Conservation (phyloP, 768 basidiomycete genomes). For the Hemileccinum rubropunctum region DNA sequence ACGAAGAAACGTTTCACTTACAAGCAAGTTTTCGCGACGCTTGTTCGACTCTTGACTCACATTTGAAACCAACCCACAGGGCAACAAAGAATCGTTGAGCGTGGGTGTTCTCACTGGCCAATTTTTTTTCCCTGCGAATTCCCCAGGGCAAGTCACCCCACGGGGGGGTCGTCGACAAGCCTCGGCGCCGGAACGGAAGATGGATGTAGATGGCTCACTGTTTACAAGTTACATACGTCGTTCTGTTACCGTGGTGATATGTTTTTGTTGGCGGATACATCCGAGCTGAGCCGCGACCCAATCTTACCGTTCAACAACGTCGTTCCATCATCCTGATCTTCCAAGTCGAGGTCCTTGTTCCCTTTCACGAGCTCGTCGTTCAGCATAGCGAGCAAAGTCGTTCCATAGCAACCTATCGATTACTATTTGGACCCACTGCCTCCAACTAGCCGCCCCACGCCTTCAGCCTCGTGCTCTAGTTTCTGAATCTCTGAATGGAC, state of each 20-base stretch:
- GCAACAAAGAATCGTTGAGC: slow-evolving; percentile 39
- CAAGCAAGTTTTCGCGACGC: slow-evolving; percentile 54
- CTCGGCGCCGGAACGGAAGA: too few species aligned
- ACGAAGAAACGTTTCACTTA: slow-evolving; percentile 86
- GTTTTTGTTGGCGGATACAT: slow-evolving; percentile 25
- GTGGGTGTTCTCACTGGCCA: too few species aligned
- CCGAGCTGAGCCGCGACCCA: slow-evolving; percentile 21
- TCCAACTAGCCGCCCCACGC: too few species aligned
- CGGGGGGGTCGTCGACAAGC: too few species aligned
- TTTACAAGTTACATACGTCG: background rate
- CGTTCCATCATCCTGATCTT: background rate
- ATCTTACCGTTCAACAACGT: background rate
- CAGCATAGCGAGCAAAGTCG: slow-evolving; percentile 8
- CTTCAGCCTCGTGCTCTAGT: slow-evolving; percentile 7
- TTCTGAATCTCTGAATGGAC: slow-evolving; percentile 16
- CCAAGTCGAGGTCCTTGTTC: background rate
- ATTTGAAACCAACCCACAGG: slow-evolving; percentile 18
- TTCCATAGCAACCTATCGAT: too few species aligned
- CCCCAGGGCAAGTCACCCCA: too few species aligned
- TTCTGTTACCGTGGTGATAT: slow-evolving; percentile 32
- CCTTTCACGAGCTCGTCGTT: slow-evolving; percentile 2
- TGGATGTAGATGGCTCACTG: background rate
- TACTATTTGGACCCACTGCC: too few species aligned
- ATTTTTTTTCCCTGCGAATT: too few species aligned
- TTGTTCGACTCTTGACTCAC: background rate